phyloP scores from a whole-genome alignment of 768 basidiomycete species.

The Podaxis mareebaensis region DNA sequence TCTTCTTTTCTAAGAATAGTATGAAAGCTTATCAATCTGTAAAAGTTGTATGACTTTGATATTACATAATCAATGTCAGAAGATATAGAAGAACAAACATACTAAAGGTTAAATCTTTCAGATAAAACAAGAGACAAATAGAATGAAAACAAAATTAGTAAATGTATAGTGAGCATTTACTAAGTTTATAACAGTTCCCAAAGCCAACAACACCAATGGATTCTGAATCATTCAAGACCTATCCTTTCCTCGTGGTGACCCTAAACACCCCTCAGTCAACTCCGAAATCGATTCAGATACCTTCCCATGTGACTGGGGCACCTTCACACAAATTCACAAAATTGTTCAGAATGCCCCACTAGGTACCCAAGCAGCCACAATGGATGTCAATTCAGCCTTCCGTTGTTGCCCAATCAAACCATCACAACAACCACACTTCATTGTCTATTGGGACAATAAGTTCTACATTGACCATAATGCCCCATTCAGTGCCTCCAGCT shows the following conservation, averaged over 20 bases:
- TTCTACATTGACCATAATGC: background rate
- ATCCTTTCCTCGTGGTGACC: constrained; percentile 28
- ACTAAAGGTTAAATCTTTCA: too few species aligned
- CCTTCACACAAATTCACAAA: constrained; percentile 16
- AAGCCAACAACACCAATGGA: constrained; percentile 22
- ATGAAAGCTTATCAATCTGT: too few species aligned
- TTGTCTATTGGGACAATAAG: constrained; percentile 23
- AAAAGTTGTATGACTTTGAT: too few species aligned
- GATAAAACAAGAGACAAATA: too few species aligned
- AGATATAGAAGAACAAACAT: too few species aligned
- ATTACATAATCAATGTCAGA: too few species aligned
- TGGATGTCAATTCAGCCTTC: constrained; percentile 40
- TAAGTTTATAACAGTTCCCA: too few species aligned
- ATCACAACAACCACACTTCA: constrained; percentile 23
- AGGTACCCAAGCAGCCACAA: constrained; percentile 34
- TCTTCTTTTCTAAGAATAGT: too few species aligned
- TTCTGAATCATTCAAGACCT: constrained; percentile 34
- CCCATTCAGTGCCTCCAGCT: too few species aligned
- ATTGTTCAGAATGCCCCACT: constrained; percentile 27
- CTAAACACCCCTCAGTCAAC: constrained; percentile 29
- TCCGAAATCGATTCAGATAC: constrained; percentile 27
- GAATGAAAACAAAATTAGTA: too few species aligned
- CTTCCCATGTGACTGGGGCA: constrained; percentile 29
- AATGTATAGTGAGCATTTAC: too few species aligned
- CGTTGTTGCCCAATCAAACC: constrained; percentile 33